Base-by-base conservation (phyloP, 805 yeast genomes). In the Candida chauliodis region DNA sequence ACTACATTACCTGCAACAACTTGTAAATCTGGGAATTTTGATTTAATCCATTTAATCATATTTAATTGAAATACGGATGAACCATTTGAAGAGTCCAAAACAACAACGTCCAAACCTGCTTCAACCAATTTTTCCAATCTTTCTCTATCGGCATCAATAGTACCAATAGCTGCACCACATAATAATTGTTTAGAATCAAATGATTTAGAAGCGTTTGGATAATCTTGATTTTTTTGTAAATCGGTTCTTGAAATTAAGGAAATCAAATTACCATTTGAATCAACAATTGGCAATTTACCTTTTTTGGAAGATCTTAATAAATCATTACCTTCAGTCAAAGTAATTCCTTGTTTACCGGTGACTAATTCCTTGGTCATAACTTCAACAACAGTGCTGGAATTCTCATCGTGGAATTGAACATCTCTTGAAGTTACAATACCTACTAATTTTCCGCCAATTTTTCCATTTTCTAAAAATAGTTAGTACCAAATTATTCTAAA, bases 141-240 rank as follows among this genome's bases (percentile, higher is more conserved):
- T 56, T 75, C 83, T 60, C 77, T 85, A 70, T 93, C 99, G 54
- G 86, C 83, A 30, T 78, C 84, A 46, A 95, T 73, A 48, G 99
- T 93, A 68, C 99, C 99, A 59, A 93, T 80, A 48, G 99, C 95
- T 54, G 99, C 99, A 77, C 98, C 99, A 78, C 96, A 88, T 58
- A 93, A 76, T 61, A 93, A 78, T 75, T 93, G 99, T 76, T 93
- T 93, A 38, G 98, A 86, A 52, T 81, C 73, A 56, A 81, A 81
- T 25, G 96, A 85, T 73, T 93, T 93, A 49, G 97, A 89, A 40
- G 99, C 99, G 49, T 81, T 73, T 54, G 99, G 99, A 75, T 76
- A 93, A 61, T 78, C 76, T 71, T 84, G 83, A 72, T 93, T 93
- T 78, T 93, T 93, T 76, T 88, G 95, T 72, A 93, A 81, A 69